Evolutionary conservation across 2,329 filamentous ascomycete genomes (phyloP).

Genomic region (Chrysoporthe puriensis): DNA sequence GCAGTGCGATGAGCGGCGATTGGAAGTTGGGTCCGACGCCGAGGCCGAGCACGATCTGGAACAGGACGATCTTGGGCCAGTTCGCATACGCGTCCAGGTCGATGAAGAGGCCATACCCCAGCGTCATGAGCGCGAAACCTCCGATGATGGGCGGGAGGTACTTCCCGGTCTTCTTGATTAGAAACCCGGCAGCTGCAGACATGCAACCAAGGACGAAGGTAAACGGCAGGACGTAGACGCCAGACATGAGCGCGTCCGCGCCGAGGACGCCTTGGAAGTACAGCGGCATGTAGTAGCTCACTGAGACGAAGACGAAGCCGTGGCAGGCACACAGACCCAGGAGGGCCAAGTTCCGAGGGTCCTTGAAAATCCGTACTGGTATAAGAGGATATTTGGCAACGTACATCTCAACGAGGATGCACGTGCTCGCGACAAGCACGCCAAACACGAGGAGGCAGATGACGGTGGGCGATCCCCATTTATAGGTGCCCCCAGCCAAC

Average conservation of each 20-base stretch:
- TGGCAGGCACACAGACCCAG: constrained; percentile 53
- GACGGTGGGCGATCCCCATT: constrained; percentile 65
- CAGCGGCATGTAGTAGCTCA: constrained; percentile 72
- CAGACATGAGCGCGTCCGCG: constrained; percentile 63
- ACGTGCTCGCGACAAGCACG: constrained; percentile 48
- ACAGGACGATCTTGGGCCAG: constrained; percentile 54
- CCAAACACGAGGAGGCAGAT: constrained; percentile 67
- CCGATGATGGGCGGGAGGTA: constrained; percentile 60
- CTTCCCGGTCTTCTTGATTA: constrained; percentile 58
- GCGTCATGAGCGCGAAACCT: constrained; percentile 57
- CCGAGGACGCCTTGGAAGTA: constrained; percentile 72
- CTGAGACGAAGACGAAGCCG: constrained; percentile 63
- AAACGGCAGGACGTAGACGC: constrained; percentile 65
- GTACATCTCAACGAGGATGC: constrained; percentile 66
- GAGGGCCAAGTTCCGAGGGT: constrained; percentile 58
- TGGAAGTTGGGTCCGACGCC: constrained; percentile 68
- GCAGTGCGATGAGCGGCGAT: constrained; percentile 64
- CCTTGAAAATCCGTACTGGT: constrained; percentile 63
- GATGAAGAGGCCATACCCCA: constrained; percentile 63
- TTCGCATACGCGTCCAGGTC: constrained; percentile 55
- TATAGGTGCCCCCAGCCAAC: constrained; percentile 65
- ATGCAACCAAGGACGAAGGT: constrained; percentile 52
- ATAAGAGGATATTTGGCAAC: constrained; percentile 71
- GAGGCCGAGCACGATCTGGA: constrained; percentile 62
- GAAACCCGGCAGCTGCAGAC: constrained; percentile 46